Evolutionary conservation across 2,329 filamentous ascomycete genomes (phyloP), one percentile per base, ranked within the genome.

Genomic region (Phialemoniopsis sp.): DNA sequence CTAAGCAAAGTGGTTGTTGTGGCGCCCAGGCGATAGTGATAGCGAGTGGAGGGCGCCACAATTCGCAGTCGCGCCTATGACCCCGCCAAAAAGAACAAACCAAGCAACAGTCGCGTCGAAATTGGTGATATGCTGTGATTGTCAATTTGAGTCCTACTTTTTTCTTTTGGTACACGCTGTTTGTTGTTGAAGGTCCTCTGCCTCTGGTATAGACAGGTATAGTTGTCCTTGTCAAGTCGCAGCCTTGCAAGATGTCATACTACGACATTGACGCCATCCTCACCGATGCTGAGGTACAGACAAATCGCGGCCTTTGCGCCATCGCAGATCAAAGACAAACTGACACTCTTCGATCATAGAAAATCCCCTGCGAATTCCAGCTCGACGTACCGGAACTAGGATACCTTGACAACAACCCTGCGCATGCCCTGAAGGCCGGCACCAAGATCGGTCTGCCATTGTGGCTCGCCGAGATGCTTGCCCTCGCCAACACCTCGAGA

Each of bases 361-460:
- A 96, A 86, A 80, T 96, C 26, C 91, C 93, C 31, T 95, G 90
- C 69, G 94, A 87, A 37, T 96, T 97, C 66, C 87, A 95, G 57
- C 78, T 96, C 55, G 86, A 91, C 43, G 83, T 95, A 26, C 85
- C 89, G 15, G 82, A 87, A 41, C 78, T 97, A 34, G 90, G 90
- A 50, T 89, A 95, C 60, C 76, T 98, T 43, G 89, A 95, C 64
- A 89, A 89, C 55, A 91, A 88, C 55, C 76, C 86, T 17, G 59
- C 64, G 3, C 66, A 73, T 26, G 65, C 86, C 58, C 82, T 97
- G 53, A 93, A 91, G 60, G 66, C 82, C 39, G 87, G 87, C 44
- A 91, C 89, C 1, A 81, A 83, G 32, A 73, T 97, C 34, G 78
- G 85, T 45, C 80, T 97, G 1, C 93, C 93, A 3, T 75, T 97